Evolutionary conservation across 1,139 yeast genomes (phyloP).

Genomic region (Hyphopichia fennica): DNA sequence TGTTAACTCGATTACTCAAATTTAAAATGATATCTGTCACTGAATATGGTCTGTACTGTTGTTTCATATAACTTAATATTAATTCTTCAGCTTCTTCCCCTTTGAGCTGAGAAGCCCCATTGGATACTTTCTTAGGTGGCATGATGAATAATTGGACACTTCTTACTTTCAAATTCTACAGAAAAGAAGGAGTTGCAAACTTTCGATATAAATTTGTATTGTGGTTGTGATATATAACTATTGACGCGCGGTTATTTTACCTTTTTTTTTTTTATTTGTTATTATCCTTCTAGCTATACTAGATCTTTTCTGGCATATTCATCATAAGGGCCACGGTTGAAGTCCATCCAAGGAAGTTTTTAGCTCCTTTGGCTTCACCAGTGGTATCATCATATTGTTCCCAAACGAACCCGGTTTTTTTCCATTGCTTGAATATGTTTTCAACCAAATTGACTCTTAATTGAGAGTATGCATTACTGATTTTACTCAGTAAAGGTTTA

Average conservation of each 20-base stretch:
- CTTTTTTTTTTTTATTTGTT: neutral
- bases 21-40: constrained; percentile 36
- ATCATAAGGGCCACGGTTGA: constrained; percentile 77
- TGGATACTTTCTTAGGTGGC: neutral
- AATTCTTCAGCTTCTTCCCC: constrained; percentile 10
- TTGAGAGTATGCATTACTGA: constrained; percentile 44
- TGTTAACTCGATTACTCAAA: constrained; percentile 29
- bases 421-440: constrained; percentile 70
- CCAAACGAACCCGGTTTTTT: constrained; percentile 79
- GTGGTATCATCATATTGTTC: constrained; percentile 83
- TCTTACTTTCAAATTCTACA: neutral
- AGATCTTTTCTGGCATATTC: constrained; percentile 63
- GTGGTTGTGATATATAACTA: neutral
- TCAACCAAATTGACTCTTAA: constrained; percentile 67
- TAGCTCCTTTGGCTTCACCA: constrained; percentile 80
- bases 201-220: no score
- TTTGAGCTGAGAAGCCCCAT: neutral
- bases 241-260: neutral
- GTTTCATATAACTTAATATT: constrained; percentile 23
- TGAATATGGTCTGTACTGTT: constrained; percentile 40
- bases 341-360: constrained; percentile 95
- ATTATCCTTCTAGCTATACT: no score
- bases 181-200: neutral
- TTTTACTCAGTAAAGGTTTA: constrained; percentile 34
- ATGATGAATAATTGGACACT: neutral